phyloP scores from a whole-genome alignment of 2,329 filamentous ascomycete genomes.

The Claviceps africana region DNA sequence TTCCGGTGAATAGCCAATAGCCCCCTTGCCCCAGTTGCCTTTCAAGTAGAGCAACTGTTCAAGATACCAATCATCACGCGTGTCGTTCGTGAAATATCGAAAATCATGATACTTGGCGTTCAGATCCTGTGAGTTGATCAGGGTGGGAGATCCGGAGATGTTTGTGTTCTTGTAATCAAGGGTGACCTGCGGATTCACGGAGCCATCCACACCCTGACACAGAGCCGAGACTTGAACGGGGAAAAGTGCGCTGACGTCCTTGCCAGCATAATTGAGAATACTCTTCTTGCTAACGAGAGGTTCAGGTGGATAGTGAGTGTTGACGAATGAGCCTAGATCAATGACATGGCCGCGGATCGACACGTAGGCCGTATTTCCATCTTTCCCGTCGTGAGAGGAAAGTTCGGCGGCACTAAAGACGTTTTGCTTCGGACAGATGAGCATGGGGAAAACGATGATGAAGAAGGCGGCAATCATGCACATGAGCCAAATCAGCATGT shows the following conservation, averaged over 20 bases:
- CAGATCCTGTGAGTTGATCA: slow-evolving; percentile 51
- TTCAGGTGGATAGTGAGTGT: slow-evolving; percentile 53
- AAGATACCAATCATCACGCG: slow-evolving; percentile 78
- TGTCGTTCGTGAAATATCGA: slow-evolving; percentile 68
- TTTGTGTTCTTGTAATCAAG: slow-evolving; percentile 75
- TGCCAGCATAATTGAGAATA: slow-evolving; percentile 69
- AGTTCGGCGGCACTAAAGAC: slow-evolving; percentile 74
- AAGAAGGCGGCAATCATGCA: slow-evolving; percentile 73
- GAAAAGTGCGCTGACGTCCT: slow-evolving; percentile 79
- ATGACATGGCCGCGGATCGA: slow-evolving; percentile 85
- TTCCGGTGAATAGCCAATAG: slow-evolving; percentile 65
- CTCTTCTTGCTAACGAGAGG: slow-evolving; percentile 40
- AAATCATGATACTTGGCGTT: slow-evolving; percentile 89
- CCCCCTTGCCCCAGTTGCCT: slow-evolving; percentile 70
- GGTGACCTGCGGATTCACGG: slow-evolving; percentile 55
- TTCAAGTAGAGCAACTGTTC: slow-evolving; percentile 74
- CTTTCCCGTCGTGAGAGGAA: slow-evolving; percentile 57
- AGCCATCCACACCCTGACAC: slow-evolving; percentile 61
- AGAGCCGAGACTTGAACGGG: slow-evolving; percentile 88
- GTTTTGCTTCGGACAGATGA: slow-evolving; percentile 85
- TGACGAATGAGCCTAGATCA: slow-evolving; percentile 59
- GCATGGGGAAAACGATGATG: slow-evolving; percentile 70
- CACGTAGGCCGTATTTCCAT: slow-evolving; percentile 49
- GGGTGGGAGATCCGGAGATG: slow-evolving; percentile 48
- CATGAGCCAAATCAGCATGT: slow-evolving; percentile 86